Evolutionary conservation across 805 yeast genomes (phyloP).

Genomic region (Cyberlindnera mycetangii): DNA sequence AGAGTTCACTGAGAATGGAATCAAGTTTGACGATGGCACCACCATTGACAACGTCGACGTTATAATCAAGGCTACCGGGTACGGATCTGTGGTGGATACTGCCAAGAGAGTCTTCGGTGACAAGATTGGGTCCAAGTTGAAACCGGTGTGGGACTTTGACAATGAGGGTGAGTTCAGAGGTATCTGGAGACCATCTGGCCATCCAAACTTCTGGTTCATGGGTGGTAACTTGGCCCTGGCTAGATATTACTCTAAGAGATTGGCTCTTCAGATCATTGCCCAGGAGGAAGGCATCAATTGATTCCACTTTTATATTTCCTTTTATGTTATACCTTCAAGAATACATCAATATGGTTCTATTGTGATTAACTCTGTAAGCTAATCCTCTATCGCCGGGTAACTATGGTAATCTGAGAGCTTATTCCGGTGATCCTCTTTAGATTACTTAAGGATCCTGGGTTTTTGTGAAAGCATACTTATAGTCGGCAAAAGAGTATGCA

Average conservation of each 20-base stretch:
- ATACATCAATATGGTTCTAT: no score
- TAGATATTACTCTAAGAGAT: conserved; percentile 36
- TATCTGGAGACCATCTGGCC: conserved; percentile 39
- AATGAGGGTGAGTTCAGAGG: conserved; percentile 42
- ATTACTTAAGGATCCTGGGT: no score
- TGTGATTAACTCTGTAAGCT: no score
- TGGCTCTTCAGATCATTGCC: conserved; percentile 41
- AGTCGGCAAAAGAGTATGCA: no score
- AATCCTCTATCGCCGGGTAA: no score
- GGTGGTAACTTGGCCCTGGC: conserved; percentile 41
- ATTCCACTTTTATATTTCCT: not conserved
- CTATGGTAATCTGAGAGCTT: no score
- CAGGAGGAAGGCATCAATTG: conserved; percentile 26
- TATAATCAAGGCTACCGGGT: conserved; percentile 45
- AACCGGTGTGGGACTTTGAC: conserved; percentile 42
- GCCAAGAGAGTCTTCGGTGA: conserved; percentile 38
- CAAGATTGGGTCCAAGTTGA: conserved; percentile 33
- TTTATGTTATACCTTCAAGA: no score
- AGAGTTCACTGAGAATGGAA: conserved; percentile 36
- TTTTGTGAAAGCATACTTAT: no score
- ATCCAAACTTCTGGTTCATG: conserved; percentile 39
- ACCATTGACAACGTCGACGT: conserved; percentile 34
- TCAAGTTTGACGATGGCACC: conserved; percentile 39
- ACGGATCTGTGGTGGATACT: conserved; percentile 40
- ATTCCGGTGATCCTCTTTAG: no score